Conservation (phyloP, 2,329 filamentous ascomycete species). For the Colletotrichum cuscutae region DNA sequence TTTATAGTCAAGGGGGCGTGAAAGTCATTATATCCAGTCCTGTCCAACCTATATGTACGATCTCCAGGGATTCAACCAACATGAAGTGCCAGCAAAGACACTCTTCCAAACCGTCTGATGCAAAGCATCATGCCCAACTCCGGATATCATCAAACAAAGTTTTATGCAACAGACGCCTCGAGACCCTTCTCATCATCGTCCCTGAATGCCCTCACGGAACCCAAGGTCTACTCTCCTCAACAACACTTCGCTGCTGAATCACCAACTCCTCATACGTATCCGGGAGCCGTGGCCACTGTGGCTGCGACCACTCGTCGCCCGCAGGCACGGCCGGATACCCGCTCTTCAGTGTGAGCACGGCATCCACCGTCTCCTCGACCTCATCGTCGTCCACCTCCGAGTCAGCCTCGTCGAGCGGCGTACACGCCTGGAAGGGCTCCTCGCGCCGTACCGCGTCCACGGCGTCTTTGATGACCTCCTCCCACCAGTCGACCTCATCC, state of each 20-base stretch:
- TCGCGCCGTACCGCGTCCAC: slow-evolving; percentile 27
- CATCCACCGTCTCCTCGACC: slow-evolving; percentile 30
- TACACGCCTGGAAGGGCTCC: slow-evolving; percentile 22
- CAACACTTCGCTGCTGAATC: slow-evolving; percentile 18
- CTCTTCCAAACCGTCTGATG: background rate
- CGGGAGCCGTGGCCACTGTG: slow-evolving; percentile 31
- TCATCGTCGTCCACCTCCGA: slow-evolving; percentile 33
- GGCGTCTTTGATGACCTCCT: slow-evolving; percentile 33
- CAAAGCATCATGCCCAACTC: slow-evolving; percentile 1
- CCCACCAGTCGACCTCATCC: slow-evolving; percentile 33
- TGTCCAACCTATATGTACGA: background rate
- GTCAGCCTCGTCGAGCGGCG: slow-evolving; percentile 32
- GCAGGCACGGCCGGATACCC: slow-evolving; percentile 23
- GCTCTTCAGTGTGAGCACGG: slow-evolving; percentile 20
- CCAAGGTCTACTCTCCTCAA: slow-evolving; percentile 21
- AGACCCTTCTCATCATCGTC: too few relatives aligned
- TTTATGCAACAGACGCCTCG: background rate
- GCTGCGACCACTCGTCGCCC: slow-evolving; percentile 32
- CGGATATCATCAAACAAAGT: background rate
- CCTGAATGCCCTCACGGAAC: background rate
- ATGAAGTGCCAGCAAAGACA: background rate
- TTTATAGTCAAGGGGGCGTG: background rate
- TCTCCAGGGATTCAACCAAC: background rate
- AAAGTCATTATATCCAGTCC: slow-evolving; percentile 2
- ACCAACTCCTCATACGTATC: slow-evolving; percentile 35